Evolutionary conservation across 2,329 filamentous ascomycete genomes (phyloP).

Genomic region (Colletotrichum lini): DNA sequence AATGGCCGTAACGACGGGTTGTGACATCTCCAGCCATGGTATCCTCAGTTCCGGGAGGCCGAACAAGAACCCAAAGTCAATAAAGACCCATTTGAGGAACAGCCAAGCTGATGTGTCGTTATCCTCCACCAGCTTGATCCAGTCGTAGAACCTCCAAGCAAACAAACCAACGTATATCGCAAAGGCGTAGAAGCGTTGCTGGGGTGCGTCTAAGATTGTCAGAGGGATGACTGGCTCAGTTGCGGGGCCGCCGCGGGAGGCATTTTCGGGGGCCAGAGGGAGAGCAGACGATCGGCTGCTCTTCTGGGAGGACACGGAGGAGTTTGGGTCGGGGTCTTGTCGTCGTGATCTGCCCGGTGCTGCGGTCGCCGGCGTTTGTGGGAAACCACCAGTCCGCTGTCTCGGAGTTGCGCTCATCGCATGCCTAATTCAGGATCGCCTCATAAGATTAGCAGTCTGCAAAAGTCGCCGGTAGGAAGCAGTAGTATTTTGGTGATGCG

Average conservation of each 20-base stretch:
- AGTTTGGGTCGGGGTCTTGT: slow-evolving; percentile 47
- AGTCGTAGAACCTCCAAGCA: slow-evolving; percentile 91
- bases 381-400: slow-evolving; percentile 85
- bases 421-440: slow-evolving; percentile 61
- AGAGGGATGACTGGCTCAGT: slow-evolving; percentile 82
- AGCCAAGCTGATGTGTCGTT: slow-evolving; percentile 90
- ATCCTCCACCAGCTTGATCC: slow-evolving; percentile 81
- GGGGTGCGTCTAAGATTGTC: slow-evolving; percentile 87
- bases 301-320: slow-evolving; percentile 32
- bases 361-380: slow-evolving; percentile 76
- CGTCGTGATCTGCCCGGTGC: slow-evolving; percentile 53
- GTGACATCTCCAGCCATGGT: slow-evolving; percentile 95
- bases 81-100: slow-evolving; percentile 92
- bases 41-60: slow-evolving; percentile 89
- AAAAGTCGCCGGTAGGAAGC: neutral
- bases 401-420: slow-evolving; percentile 88
- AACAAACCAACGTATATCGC: slow-evolving; percentile 83
- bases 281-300: slow-evolving; percentile 50
- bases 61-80: slow-evolving; percentile 91
- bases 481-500: neutral
- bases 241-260: slow-evolving; percentile 41
- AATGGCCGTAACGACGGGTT: slow-evolving; percentile 77
- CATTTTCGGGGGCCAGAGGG: slow-evolving; percentile 64
- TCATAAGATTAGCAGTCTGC: slow-evolving; percentile 32
- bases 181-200: slow-evolving; percentile 89